Evolutionary conservation across 352 stramenopile genomes (phyloP).

Genomic region (Blastocystis sp.): DNA sequence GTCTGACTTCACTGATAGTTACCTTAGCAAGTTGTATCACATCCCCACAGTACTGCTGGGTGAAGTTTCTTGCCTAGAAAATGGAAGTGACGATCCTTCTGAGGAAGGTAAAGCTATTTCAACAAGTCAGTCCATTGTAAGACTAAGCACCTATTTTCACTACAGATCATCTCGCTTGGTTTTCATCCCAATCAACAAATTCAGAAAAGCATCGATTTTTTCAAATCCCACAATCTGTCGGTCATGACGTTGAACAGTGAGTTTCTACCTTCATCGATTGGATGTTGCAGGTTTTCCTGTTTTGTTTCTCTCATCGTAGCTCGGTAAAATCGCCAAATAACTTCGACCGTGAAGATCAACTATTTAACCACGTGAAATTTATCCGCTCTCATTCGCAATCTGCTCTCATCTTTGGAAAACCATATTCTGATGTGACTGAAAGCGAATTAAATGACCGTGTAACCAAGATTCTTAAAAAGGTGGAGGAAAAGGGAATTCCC

Average conservation of each 20-base stretch:
- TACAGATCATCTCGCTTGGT: background rate
- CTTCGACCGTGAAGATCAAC: background rate
- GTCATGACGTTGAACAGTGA: background rate
- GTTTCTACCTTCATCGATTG: background rate
- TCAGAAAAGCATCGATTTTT: background rate
- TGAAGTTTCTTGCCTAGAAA: background rate
- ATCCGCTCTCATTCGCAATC: background rate
- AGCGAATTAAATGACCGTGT: background rate
- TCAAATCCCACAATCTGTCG: background rate
- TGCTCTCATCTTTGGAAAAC: background rate
- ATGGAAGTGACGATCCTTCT: background rate
- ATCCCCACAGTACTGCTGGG: constrained; percentile 4
- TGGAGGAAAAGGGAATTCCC: background rate
- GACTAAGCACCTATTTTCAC: background rate
- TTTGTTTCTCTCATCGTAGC: background rate
- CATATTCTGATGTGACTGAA: background rate
- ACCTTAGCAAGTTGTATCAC: constrained; percentile 3
- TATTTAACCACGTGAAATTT: background rate
- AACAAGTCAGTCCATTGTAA: background rate
- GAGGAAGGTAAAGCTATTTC: background rate
- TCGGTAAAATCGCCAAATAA: background rate
- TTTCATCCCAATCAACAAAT: constrained; percentile 54
- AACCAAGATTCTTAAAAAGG: background rate
- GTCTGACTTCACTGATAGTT: background rate
- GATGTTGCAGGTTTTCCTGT: background rate